phyloP scores from a whole-genome alignment of 2,329 filamentous ascomycete species.

The Penicillium sp. region DNA sequence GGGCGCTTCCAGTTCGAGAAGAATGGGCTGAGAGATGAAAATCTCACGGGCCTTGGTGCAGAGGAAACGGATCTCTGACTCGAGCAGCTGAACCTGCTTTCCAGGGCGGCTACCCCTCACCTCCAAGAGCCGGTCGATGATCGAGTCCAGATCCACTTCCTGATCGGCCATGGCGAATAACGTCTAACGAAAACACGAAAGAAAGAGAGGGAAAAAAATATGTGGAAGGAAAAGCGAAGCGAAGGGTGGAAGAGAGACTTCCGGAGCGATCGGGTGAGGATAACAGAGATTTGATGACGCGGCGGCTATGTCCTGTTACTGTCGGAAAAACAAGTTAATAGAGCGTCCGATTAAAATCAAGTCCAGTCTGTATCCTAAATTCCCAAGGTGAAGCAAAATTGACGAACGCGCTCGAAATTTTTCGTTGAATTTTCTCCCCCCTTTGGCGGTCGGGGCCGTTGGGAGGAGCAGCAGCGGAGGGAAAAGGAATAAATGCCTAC shows the following conservation, averaged over 20 bases:
- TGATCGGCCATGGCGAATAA: constrained; percentile 65
- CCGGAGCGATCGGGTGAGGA: constrained; percentile 27
- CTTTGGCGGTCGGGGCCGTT: constrained; percentile 1
- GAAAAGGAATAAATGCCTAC: constrained; percentile 21
- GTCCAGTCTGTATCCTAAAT: constrained; percentile 12
- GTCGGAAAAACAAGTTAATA: constrained; percentile 15
- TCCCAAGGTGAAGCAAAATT: not conserved
- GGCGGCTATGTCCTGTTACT: constrained; percentile 32
- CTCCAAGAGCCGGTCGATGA: constrained; percentile 97
- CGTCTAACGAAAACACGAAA: constrained; percentile 32
- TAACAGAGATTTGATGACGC: constrained; percentile 29
- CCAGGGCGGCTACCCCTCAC: constrained; percentile 96
- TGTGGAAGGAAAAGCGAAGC: constrained; percentile 18
- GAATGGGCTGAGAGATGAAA: constrained; percentile 97
- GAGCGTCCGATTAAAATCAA: constrained; percentile 11
- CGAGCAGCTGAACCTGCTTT: constrained; percentile 96
- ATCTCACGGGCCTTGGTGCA: constrained; percentile 99
- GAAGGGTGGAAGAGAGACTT: constrained; percentile 30
- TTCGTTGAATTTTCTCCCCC: constrained; percentile 4
- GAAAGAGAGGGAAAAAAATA: constrained; percentile 18
- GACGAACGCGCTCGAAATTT: constrained; percentile 5
- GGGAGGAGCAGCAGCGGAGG: not conserved
- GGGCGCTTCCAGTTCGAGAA: constrained; percentile 94
- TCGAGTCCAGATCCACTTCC: constrained; percentile 97
- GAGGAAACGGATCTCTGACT: constrained; percentile 92